These are phyloP conservation scores for Mortierella sp. DNA, from an alignment of 371 early-diverging fungal genomes.

Conservation along the genomic window DNA sequence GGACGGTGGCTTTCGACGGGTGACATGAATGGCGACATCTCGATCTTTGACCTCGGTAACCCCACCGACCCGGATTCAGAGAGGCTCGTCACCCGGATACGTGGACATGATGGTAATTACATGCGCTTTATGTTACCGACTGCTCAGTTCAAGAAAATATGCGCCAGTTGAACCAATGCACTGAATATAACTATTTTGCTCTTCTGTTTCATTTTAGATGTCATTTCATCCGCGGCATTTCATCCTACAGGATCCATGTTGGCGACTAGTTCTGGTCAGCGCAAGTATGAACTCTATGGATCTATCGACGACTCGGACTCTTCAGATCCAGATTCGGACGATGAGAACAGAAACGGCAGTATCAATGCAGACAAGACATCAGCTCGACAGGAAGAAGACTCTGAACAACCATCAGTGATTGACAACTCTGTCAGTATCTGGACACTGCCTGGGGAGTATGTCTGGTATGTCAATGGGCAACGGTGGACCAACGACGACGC, in stretches of 20 bases:
- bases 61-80: slow-evolving; percentile 25
- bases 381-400: neutral
- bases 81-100: slow-evolving; percentile 13
- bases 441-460: slow-evolving; percentile 63
- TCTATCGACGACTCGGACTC: slow-evolving; percentile 13
- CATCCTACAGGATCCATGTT: slow-evolving; percentile 74
- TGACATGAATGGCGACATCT: slow-evolving; percentile 67
- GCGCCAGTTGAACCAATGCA: slow-evolving; percentile 8
- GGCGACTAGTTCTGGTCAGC: slow-evolving; percentile 76
- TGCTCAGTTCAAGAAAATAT: neutral
- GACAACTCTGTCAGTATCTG: slow-evolving; percentile 66
- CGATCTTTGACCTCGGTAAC: slow-evolving; percentile 63
- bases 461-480: slow-evolving; percentile 59
- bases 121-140: neutral
- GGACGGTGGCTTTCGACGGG: slow-evolving; percentile 72
- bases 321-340: slow-evolving; percentile 17
- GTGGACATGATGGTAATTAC: slow-evolving; percentile 18
- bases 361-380: neutral
- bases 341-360: neutral
- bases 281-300: slow-evolving; percentile 61
- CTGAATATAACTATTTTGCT: no score
- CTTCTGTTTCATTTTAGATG: slow-evolving; percentile 60
- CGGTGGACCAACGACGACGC: slow-evolving; percentile 6
- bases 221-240: slow-evolving; percentile 64
- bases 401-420: slow-evolving; percentile 15